phyloP scores from a whole-genome alignment of 371 early-diverging fungal genomes.

The Phascolomyces articulosus region DNA sequence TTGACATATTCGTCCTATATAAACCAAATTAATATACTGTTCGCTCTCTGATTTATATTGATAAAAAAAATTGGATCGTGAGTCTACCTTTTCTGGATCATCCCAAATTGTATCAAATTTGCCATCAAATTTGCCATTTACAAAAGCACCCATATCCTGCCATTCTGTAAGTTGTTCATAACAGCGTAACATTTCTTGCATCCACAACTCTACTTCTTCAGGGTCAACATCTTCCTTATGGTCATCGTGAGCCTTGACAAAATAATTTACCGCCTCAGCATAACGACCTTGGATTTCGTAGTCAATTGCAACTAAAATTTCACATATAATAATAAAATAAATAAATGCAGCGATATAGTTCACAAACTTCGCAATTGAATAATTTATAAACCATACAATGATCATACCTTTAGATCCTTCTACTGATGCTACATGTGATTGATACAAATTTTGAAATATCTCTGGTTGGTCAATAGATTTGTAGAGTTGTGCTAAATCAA shows the following conservation, averaged over 20 bases:
- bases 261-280: conserved; percentile 53
- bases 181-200: conserved; percentile 62
- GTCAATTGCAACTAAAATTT: conserved; percentile 51
- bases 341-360: too few relatives aligned
- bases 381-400: too few relatives aligned
- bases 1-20: conserved; percentile 48
- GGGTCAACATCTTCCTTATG: conserved; percentile 38
- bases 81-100: conserved; percentile 42
- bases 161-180: conserved; percentile 67
- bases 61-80: too few relatives aligned
- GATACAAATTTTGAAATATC: conserved; percentile 62
- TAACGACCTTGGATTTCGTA: conserved; percentile 64
- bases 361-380: too few relatives aligned
- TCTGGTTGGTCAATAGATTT: conserved; percentile 65
- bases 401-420: conserved; percentile 41
- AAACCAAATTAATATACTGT: too few relatives aligned
- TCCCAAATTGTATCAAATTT: conserved; percentile 55
- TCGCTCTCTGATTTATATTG: too few relatives aligned
- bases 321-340: too few relatives aligned
- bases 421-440: conserved; percentile 50
- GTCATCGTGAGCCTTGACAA: conserved; percentile 43
- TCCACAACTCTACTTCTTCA: conserved; percentile 51
- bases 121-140: conserved; percentile 44
- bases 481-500: conserved; percentile 63
- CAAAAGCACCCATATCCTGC: conserved; percentile 55